A percentile compares a stretch with the other conserved stretches of the same genome.
Evolutionary conservation across 2,329 filamentous ascomycete species (phyloP).

Genomic region (Aspergillus neoniger): DNA sequence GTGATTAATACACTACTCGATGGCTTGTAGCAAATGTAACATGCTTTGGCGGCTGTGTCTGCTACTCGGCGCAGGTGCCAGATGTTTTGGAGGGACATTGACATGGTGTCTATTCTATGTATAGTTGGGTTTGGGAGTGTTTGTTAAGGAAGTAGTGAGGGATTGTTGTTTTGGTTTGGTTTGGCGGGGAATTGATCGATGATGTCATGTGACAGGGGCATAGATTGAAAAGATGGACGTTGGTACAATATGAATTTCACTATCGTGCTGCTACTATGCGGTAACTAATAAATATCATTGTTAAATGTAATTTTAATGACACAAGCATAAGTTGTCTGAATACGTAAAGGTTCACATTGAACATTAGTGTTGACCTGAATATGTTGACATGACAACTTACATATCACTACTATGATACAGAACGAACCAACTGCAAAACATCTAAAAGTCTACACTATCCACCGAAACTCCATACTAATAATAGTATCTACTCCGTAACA

Average conservation of each 20-base stretch:
- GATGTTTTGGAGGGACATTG: slow-evolving; percentile 64
- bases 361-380: no score
- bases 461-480: neutral
- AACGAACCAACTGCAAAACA: neutral
- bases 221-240: neutral
- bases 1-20: slow-evolving; percentile 86
- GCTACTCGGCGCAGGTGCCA: slow-evolving; percentile 87
- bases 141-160: neutral
- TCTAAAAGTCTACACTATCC: neutral
- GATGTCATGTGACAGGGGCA: neutral
- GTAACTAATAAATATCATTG: no score
- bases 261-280: neutral
- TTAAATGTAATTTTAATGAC: no score
- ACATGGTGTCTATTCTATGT: neutral
- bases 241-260: neutral
- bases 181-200: neutral
- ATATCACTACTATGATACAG: no score
- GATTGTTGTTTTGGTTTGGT: neutral
- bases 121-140: no score
- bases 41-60: slow-evolving; percentile 78
- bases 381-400: no score
- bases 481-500: slow-evolving; percentile 39
- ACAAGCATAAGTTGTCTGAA: no score
- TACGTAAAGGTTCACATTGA: no score
- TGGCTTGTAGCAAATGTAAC: slow-evolving; percentile 89